Evolutionary conservation across 2,329 filamentous ascomycete species (phyloP), one percentile per base, ranked within the genome.

Genomic region (Aspergillus tamarii): DNA sequence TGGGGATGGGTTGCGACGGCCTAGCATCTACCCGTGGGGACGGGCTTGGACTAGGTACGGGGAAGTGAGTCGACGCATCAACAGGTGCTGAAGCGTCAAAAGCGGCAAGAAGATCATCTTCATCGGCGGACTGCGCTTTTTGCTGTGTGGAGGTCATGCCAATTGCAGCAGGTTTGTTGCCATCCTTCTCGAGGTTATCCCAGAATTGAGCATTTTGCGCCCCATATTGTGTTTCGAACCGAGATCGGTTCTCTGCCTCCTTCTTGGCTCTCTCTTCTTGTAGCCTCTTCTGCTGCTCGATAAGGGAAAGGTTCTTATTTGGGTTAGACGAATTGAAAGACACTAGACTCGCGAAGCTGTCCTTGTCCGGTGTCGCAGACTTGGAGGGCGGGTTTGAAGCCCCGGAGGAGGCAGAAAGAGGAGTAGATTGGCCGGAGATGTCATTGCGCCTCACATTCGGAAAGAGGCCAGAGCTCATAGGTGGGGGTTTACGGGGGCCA

Each of bases 171-270:
- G 79, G 67, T 43, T 80, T 84, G 58, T 76, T 82, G 70, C 82
- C 84, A 50, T 81, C 81, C 67, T 82, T 83, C 34, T 88, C 92
- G 55, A 95, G 80, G 14, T 80, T 87, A 73, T 95, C 91, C 88
- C 91, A 94, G 74, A 93, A 92, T 65, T 88, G 87, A 12, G 86
- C 85, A 71, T 89, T 82, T 55, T 79, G 80, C 4, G 76, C 88
- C 2, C 92, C 93, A 77, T 93, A 97, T 65, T 94, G 89, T 34
- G 87, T 85, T 68, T 95, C 92, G 71, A 89, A 86, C 74, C 89
- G 87, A 71, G 85, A 89, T 71, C 85, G 87, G 73, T 87, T 87
- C 74, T 94, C 90, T 63, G 89, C 90, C 65, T 93, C 91, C 75
- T 94, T 91, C 75, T 83, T 87, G 39, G 85, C 83, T 78, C 88